Percentiles rank a stretch among this genome's conserved stretches.
Evolutionary conservation across 2,329 filamentous ascomycete species (phyloP).

Genomic region (Diaporthe destruens): DNA sequence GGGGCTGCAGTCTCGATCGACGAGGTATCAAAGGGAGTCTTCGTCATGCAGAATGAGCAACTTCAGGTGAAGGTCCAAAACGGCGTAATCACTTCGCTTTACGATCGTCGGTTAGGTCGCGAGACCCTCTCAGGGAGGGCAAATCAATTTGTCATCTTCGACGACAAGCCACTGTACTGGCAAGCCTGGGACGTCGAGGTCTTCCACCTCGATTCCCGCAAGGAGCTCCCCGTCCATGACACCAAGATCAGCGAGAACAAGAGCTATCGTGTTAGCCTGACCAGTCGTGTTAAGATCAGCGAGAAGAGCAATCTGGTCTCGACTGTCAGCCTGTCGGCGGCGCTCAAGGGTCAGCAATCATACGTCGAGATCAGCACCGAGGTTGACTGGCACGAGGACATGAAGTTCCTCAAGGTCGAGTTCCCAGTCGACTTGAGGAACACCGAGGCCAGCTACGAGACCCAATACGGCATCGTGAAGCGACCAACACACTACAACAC

Average conservation of each 20-base stretch:
- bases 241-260: conserved; percentile 80
- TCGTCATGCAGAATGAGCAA: conserved; percentile 83
- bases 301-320: conserved; percentile 88
- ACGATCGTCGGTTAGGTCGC: conserved; percentile 78
- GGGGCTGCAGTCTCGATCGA: conserved; percentile 63
- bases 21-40: conserved; percentile 71
- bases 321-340: conserved; percentile 82
- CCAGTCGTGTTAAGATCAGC: conserved; percentile 89
- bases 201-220: conserved; percentile 88
- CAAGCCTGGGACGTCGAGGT: conserved; percentile 99
- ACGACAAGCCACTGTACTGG: conserved; percentile 98
- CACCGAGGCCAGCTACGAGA: conserved; percentile 95
- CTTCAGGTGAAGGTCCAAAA: conserved; percentile 78
- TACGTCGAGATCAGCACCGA: conserved; percentile 84
- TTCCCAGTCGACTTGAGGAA: conserved; percentile 94
- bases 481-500: conserved; percentile 99
- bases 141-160: conserved; percentile 93
- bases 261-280: conserved; percentile 82
- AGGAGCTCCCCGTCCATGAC: conserved; percentile 77
- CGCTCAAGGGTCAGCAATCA: conserved; percentile 73
- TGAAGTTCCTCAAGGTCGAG: conserved; percentile 99
- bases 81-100: conserved; percentile 86
- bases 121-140: conserved; percentile 86
- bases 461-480: conserved; percentile 88
- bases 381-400: conserved; percentile 96